phyloP scores from a whole-genome alignment of 441 rosid species.

The Adansonia rubrostipa region DNA sequence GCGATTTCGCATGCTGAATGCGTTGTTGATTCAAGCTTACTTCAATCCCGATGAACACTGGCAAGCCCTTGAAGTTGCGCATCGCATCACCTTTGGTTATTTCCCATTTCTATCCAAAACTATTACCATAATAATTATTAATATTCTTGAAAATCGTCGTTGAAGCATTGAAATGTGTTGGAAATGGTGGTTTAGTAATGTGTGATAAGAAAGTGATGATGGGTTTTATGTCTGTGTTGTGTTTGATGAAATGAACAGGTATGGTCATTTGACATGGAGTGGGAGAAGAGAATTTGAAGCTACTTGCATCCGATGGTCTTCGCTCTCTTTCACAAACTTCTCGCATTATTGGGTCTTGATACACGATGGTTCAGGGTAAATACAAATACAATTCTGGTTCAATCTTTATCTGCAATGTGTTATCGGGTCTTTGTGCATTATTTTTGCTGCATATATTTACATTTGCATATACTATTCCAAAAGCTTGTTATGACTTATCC shows the following conservation, averaged over 20 bases:
- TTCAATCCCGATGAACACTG: constrained; percentile 95
- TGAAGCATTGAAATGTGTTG: neutral
- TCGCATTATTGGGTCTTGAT: constrained; percentile 68
- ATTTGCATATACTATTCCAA: neutral
- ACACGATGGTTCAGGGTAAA: constrained; percentile 76
- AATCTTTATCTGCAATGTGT: neutral
- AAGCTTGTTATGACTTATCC: constrained; percentile 5
- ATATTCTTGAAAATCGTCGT: neutral
- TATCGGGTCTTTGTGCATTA: neutral
- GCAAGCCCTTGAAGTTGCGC: constrained; percentile 94
- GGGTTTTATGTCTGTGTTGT: constrained; percentile 1
- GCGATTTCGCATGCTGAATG: constrained; percentile 59
- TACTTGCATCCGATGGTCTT: constrained; percentile 84
- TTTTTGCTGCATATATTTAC: neutral
- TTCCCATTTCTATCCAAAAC: neutral
- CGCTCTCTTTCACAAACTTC: constrained; percentile 61
- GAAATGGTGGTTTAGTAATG: neutral
- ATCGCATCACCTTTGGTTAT: constrained; percentile 74
- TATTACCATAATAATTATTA: neutral
- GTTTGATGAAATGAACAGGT: constrained; percentile 45
- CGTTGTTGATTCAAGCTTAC: constrained; percentile 74
- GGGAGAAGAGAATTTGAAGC: constrained; percentile 80
- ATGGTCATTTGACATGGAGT: constrained; percentile 91
- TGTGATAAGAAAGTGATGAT: neutral
- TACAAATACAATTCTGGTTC: neutral